Conservation (phyloP, 331 rosid genomes). For the Malus hybrid region DNA sequence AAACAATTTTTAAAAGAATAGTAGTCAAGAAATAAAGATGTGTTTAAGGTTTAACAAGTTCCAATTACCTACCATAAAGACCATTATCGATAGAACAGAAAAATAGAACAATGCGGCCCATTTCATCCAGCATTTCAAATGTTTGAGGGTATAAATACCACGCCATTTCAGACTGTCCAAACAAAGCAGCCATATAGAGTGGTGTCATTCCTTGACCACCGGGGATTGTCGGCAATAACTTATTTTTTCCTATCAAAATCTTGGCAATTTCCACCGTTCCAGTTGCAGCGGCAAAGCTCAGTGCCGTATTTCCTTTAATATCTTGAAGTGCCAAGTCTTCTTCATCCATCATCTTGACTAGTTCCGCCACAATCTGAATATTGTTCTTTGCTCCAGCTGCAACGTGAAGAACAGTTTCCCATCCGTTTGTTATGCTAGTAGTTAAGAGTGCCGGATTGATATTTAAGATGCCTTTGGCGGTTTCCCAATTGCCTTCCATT, state of each 20-base stretch:
- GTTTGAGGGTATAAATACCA: constrained; percentile 8
- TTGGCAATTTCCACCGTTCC: constrained; percentile 24
- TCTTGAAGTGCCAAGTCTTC: constrained; percentile 14
- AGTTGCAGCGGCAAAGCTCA: constrained; percentile 15
- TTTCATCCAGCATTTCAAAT: neutral
- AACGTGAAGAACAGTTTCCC: constrained; percentile 21
- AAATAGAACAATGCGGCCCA: constrained; percentile 4
- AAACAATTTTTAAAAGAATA: neutral
- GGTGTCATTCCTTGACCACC: constrained; percentile 18
- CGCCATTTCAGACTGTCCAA: constrained; percentile 22
- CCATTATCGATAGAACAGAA: constrained; percentile 11
- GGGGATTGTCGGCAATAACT: neutral
- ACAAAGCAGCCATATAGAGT: constrained; percentile 22
- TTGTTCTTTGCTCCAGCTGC: constrained; percentile 27
- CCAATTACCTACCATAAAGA: constrained; percentile 24
- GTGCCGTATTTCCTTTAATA: neutral
- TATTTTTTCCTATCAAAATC: neutral
- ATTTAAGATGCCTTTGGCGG: neutral
- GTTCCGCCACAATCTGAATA: constrained; percentile 20
- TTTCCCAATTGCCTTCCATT: constrained; percentile 29
- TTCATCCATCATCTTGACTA: constrained; percentile 5
- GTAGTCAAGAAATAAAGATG: neutral
- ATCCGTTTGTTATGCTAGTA: constrained; percentile 21
- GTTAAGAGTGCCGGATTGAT: neutral
- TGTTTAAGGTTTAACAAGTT: neutral